Percentiles rank a stretch among this genome's conserved stretches.
Evolutionary conservation across 2,329 filamentous ascomycete species (phyloP).

Genomic region (Alternaria tenuissima): DNA sequence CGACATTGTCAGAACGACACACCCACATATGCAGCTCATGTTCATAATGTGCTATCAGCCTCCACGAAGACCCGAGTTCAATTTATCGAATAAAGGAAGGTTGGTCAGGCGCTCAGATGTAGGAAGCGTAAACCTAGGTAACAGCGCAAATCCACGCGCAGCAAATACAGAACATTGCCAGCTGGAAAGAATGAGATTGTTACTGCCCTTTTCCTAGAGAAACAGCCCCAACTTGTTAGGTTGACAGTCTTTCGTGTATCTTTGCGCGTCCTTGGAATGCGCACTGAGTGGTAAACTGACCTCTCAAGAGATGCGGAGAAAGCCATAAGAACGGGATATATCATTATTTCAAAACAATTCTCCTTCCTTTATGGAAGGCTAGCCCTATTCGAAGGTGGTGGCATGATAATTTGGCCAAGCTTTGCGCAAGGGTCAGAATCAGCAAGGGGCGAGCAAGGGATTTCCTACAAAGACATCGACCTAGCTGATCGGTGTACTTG

Average conservation of each 20-base stretch:
- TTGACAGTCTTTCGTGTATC: not conserved
- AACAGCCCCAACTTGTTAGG: not conserved
- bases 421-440: not conserved
- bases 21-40: not conserved
- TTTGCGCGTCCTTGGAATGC: not conserved
- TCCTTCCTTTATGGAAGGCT: not conserved
- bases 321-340: not conserved
- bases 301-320: not conserved
- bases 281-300: not conserved
- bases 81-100: not conserved
- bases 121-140: not conserved
- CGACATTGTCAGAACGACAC: not conserved
- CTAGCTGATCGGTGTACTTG: not conserved
- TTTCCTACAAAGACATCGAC: not conserved
- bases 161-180: not conserved
- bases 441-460: slow-evolving; percentile 12
- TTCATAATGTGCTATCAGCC: not conserved
- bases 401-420: slow-evolving; percentile 2
- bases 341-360: not conserved
- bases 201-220: not conserved
- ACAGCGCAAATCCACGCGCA: not conserved
- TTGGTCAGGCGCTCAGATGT: not conserved
- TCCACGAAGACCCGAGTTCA: not conserved
- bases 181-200: not conserved
- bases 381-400: not conserved